A percentile compares a stretch with the other conserved stretches of the same genome.
Evolutionary conservation across 805 yeast species (phyloP).

Genomic region (Nakazawaea anatomiae): DNA sequence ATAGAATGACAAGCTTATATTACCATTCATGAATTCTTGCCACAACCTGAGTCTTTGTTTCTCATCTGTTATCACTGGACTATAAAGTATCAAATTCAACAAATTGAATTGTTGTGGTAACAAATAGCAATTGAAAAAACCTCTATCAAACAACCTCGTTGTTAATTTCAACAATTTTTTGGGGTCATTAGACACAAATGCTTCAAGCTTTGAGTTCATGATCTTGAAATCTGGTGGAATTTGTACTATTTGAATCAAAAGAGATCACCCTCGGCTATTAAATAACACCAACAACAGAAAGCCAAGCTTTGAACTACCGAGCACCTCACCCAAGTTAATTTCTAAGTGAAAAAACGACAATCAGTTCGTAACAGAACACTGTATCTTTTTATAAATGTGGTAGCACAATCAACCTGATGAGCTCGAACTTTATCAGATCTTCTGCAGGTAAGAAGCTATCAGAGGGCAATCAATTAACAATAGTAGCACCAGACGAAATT

Average conservation of each 20-base stretch:
- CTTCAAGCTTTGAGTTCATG: slow-evolving; percentile 7
- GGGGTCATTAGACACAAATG: slow-evolving; percentile 19
- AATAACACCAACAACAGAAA: too few relatives aligned
- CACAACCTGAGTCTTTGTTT: slow-evolving; percentile 28
- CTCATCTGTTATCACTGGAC: slow-evolving; percentile 18
- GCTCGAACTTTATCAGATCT: background rate
- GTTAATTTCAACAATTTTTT: slow-evolving; percentile 26
- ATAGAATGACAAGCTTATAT: slow-evolving; percentile 22
- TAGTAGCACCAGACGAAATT: too few relatives aligned
- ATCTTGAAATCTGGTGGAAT: background rate
- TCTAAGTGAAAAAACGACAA: too few relatives aligned
- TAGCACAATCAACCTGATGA: background rate
- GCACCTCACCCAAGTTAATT: too few relatives aligned
- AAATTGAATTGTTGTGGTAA: slow-evolving; percentile 52
- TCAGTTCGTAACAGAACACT: too few relatives aligned
- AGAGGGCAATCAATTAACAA: background rate
- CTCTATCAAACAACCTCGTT: slow-evolving; percentile 27
- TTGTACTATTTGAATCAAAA: background rate
- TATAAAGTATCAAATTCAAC: slow-evolving; percentile 37
- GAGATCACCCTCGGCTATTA: too few relatives aligned
- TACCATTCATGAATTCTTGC: slow-evolving; percentile 40
- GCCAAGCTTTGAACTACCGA: too few relatives aligned
- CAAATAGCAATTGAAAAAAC: slow-evolving; percentile 41
- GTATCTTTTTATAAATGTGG: too few relatives aligned
- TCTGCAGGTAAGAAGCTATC: background rate